These are phyloP conservation scores for Parastagonospora avenae DNA, from an alignment of 2,329 filamentous ascomycete genomes.

Conservation along the genomic window DNA sequence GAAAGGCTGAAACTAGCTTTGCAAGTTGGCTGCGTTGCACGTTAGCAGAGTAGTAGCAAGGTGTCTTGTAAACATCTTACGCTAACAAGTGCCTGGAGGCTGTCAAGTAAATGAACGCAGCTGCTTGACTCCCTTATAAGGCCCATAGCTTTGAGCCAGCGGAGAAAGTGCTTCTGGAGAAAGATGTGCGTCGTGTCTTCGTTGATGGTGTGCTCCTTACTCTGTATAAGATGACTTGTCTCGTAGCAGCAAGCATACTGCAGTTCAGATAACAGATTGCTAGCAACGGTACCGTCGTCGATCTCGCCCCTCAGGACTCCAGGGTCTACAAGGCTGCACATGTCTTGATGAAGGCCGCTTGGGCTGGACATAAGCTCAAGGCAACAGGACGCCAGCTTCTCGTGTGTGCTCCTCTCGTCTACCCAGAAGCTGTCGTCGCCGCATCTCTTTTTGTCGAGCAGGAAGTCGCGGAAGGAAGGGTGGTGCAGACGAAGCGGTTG, in stretches of 20 bases:
- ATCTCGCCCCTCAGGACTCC: slow-evolving; percentile 13
- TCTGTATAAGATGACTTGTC: slow-evolving; percentile 9
- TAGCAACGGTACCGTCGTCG: slow-evolving; percentile 8
- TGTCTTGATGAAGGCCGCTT: slow-evolving; percentile 40
- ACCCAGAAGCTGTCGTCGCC: slow-evolving; percentile 37
- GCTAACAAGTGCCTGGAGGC: not conserved
- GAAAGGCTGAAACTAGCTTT: slow-evolving; percentile 16
- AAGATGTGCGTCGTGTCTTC: not conserved
- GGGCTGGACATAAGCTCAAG: slow-evolving; percentile 42
- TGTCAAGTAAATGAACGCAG: not conserved
- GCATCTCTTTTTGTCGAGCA: slow-evolving; percentile 20
- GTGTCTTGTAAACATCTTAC: slow-evolving; percentile 2
- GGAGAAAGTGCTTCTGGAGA: not conserved
- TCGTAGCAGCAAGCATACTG: slow-evolving; percentile 46
- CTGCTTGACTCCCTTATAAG: not conserved
- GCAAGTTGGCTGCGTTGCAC: slow-evolving; percentile 9
- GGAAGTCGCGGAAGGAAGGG: slow-evolving; percentile 29
- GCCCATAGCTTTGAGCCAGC: not conserved
- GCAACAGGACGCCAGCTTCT: slow-evolving; percentile 40
- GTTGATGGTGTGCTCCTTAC: not conserved
- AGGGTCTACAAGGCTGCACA: slow-evolving; percentile 33
- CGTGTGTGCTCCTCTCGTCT: slow-evolving; percentile 29
- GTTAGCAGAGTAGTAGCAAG: slow-evolving; percentile 7
- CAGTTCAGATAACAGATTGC: too few species aligned
- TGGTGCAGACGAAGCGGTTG: too few species aligned